Evolutionary conservation across 2,329 filamentous ascomycete species (phyloP).

Genomic region (Pestalotiopsis sp.): DNA sequence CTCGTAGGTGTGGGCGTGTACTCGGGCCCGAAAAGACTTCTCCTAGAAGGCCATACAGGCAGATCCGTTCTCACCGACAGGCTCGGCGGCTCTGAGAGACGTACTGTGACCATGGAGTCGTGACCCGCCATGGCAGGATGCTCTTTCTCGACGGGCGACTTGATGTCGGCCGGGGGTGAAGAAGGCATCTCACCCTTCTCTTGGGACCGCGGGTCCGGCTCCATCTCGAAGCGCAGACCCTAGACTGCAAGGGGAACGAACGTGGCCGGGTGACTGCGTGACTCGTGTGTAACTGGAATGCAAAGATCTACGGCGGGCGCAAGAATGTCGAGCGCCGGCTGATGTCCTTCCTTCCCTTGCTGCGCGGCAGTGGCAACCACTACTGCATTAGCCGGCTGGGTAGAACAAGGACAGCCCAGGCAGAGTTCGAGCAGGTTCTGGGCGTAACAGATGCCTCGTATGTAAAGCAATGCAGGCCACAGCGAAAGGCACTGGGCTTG

Average conservation of each 20-base stretch:
- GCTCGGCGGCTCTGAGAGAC: conserved; percentile 65
- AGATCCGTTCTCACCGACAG: conserved; percentile 52
- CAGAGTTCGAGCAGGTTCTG: neutral
- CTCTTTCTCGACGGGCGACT: conserved; percentile 24
- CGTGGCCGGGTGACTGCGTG: conserved; percentile 19
- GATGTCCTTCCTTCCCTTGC: conserved; percentile 4
- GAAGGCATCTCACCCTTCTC: conserved; percentile 22
- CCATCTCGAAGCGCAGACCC: conserved; percentile 28
- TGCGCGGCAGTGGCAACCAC: conserved; percentile 1
- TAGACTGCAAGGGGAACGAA: conserved; percentile 11
- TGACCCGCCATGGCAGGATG: conserved; percentile 34
- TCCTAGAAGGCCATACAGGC: conserved; percentile 28
- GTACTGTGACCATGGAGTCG: conserved; percentile 79
- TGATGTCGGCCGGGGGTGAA: conserved; percentile 8
- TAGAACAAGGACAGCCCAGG: conserved; percentile 8
- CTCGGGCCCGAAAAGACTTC: conserved; percentile 32
- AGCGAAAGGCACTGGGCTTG: neutral
- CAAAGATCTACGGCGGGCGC: conserved; percentile 21
- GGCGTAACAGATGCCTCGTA: neutral
- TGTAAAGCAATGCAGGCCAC: neutral
- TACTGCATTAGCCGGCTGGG: conserved; percentile 22
- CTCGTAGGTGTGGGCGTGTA: conserved; percentile 31
- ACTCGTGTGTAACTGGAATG: conserved; percentile 26
- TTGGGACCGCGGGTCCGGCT: conserved; percentile 22
- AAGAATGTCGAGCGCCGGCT: conserved; percentile 22